A percentile compares a stretch with the other conserved stretches of the same genome.
Evolutionary conservation across 306 rosid genomes (phyloP).

Genomic region (Begonia loranthoides): DNA sequence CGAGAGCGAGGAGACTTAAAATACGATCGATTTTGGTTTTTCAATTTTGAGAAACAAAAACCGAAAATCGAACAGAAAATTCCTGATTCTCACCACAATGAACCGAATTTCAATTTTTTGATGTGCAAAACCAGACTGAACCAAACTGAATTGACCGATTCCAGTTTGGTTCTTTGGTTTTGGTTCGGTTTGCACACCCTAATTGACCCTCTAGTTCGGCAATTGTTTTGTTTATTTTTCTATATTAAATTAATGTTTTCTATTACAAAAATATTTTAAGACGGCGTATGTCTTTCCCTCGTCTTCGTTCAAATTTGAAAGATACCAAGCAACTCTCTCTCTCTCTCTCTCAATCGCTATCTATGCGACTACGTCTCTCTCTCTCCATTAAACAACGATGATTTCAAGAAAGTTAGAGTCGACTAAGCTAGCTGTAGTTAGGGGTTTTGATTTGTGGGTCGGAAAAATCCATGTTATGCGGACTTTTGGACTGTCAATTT

Average conservation of each 20-base stretch:
- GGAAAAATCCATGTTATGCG: conserved; percentile 42
- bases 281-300: conserved; percentile 50
- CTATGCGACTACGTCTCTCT: neutral
- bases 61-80: too few relatives aligned
- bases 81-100: too few relatives aligned
- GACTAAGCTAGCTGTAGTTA: neutral
- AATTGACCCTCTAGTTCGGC: too few relatives aligned
- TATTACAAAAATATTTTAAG: neutral
- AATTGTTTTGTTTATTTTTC: too few relatives aligned
- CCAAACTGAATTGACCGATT: too few relatives aligned
- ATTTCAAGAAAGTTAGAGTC: neutral
- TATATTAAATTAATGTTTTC: neutral
- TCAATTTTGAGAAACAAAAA: too few relatives aligned
- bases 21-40: too few relatives aligned
- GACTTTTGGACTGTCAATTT: conserved; percentile 27
- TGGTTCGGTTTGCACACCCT: too few relatives aligned
- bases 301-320: conserved; percentile 62
- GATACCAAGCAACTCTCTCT: conserved; percentile 35
- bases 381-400: neutral
- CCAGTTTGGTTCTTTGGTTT: too few relatives aligned
- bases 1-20: too few relatives aligned
- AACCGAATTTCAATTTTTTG: too few relatives aligned
- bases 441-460: neutral
- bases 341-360: neutral
- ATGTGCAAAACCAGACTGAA: too few relatives aligned